phyloP scores from a whole-genome alignment of 2,329 filamentous ascomycete species.

The Pyricularia sp. region DNA sequence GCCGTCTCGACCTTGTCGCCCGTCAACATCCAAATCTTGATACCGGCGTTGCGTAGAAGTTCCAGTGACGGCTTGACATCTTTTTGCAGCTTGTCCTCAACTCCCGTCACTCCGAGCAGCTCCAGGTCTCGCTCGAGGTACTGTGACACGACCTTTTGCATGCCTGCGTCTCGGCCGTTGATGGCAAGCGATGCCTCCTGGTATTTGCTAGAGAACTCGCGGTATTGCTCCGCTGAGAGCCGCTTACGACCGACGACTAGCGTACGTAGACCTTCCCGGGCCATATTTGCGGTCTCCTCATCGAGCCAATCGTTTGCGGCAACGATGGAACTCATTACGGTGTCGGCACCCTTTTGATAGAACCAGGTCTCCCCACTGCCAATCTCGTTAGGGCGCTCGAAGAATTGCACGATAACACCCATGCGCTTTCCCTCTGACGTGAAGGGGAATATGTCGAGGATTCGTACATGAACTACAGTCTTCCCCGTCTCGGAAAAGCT shows the following conservation, averaged over 20 bases:
- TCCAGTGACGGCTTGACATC: constrained; percentile 95
- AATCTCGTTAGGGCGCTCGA: constrained; percentile 39
- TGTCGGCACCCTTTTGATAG: constrained; percentile 96
- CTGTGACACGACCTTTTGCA: constrained; percentile 67
- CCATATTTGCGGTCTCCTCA: constrained; percentile 99
- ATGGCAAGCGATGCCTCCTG: constrained; percentile 71
- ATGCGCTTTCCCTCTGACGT: constrained; percentile 97
- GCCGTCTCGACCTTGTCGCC: constrained; percentile 98
- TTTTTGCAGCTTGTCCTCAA: constrained; percentile 90
- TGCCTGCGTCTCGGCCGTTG: constrained; percentile 63
- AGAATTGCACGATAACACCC: constrained; percentile 89
- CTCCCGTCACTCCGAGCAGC: constrained; percentile 89
- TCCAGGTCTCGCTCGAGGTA: constrained; percentile 83
- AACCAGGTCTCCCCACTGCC: constrained; percentile 82
- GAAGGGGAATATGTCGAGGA: constrained; percentile 92
- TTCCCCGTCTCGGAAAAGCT: constrained; percentile 63
- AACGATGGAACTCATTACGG: constrained; percentile 94
- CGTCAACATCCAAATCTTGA: constrained; percentile 99
- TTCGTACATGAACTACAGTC: constrained; percentile 68
- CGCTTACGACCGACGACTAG: constrained; percentile 89
- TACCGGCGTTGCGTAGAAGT: constrained; percentile 86
- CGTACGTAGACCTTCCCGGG: constrained; percentile 84
- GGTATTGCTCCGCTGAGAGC: constrained; percentile 65
- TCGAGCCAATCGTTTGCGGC: constrained; percentile 96
- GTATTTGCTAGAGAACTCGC: constrained; percentile 63